Percentiles rank a stretch among this genome's conserved stretches.
These are phyloP conservation scores for Trypanosomatidae sp. DNA, from an alignment of 208 protist genomes.

Conservation along the genomic window DNA sequence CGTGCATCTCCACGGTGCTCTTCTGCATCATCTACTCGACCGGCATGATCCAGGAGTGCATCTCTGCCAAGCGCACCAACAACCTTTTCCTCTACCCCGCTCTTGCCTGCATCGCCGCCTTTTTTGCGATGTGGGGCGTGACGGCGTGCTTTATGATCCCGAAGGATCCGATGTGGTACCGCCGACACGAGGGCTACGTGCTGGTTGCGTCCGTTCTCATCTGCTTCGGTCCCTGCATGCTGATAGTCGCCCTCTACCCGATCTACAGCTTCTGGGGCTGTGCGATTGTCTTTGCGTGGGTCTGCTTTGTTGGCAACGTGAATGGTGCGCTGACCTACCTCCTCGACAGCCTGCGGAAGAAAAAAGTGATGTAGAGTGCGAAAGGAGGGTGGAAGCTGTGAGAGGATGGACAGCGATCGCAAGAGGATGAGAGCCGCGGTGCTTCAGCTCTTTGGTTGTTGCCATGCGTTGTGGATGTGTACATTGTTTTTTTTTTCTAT, in stretches of 20 bases:
- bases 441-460: too few species aligned
- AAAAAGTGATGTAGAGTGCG: conserved; percentile 13
- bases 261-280: conserved; percentile 28
- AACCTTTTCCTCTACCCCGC: conserved; percentile 43
- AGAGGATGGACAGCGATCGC: too few species aligned
- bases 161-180: conserved; percentile 61
- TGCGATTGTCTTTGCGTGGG: conserved; percentile 24
- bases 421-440: too few species aligned
- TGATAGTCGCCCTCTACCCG: conserved; percentile 70
- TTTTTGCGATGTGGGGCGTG: conserved; percentile 74
- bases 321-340: conserved; percentile 30
- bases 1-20: conserved; percentile 10
- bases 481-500: too few species aligned
- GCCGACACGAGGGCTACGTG: conserved; percentile 58
- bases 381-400: too few species aligned
- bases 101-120: conserved; percentile 49
- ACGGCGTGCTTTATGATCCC: conserved; percentile 45
- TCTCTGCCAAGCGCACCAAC: conserved; percentile 40
- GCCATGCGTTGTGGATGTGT: too few species aligned
- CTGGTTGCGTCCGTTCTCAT: conserved; percentile 22
- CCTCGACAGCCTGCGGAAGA: conserved; percentile 6
- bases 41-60: conserved; percentile 52
- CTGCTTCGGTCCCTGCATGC: conserved; percentile 17
- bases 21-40: conserved; percentile 39
- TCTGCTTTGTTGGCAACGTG: conserved; percentile 21